Evolutionary conservation across 106 monocot genomes (phyloP).

Genomic region (Narthecium ossifragum): DNA sequence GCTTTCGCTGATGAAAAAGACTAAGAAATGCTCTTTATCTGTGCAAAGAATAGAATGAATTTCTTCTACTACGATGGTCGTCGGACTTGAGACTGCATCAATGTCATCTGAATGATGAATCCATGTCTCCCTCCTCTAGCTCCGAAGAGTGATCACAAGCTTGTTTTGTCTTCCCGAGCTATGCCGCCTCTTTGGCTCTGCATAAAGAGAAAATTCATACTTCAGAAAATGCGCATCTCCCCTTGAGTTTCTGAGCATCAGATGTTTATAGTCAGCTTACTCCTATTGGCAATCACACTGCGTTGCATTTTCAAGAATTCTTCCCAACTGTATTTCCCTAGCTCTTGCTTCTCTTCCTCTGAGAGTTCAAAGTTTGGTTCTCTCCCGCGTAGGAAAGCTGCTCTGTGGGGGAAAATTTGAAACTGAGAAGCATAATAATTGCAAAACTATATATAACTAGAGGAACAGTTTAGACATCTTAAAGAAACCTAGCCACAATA

Average conservation of each 20-base stretch:
- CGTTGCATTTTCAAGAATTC: constrained; percentile 68
- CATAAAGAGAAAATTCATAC: neutral
- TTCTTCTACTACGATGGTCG: neutral
- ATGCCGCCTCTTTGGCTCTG: constrained; percentile 54
- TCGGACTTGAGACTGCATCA: neutral
- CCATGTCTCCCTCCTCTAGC: neutral
- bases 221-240: too few species aligned
- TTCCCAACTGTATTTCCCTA: constrained; percentile 67
- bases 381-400: constrained; percentile 89
- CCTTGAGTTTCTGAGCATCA: neutral
- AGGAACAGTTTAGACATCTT: too few species aligned
- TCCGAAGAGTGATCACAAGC: neutral
- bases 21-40: neutral
- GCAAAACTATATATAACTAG: neutral
- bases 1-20: neutral
- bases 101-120: neutral
- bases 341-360: constrained; percentile 73
- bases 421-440: neutral
- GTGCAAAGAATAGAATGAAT: neutral
- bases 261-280: constrained; percentile 21
- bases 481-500: too few species aligned
- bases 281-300: constrained; percentile 65
- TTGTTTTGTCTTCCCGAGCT: constrained; percentile 31
- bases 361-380: constrained; percentile 83
- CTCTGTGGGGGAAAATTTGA: constrained; percentile 24